phyloP scores from a whole-genome alignment of 768 basidiomycete genomes.

The Lactarius hatsudake region DNA sequence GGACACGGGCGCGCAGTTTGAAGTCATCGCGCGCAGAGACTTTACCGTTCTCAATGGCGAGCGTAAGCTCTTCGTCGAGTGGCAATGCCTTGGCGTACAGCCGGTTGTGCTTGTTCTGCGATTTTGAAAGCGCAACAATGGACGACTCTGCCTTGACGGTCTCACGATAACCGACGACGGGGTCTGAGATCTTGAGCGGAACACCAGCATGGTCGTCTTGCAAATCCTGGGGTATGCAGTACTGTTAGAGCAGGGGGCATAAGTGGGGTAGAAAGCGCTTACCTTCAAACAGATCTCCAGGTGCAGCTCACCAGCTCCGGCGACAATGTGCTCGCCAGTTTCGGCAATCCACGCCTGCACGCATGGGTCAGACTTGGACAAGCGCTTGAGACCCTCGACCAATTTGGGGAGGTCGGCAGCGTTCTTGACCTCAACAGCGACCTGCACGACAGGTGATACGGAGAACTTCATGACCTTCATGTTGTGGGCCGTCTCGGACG shows the following conservation, averaged over 20 bases:
- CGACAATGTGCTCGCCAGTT: slow-evolving; percentile 97
- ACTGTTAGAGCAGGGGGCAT: slow-evolving; percentile 3
- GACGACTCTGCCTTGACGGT: slow-evolving; percentile 95
- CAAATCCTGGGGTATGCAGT: slow-evolving; percentile 65
- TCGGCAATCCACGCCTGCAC: slow-evolving; percentile 93
- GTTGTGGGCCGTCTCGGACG: slow-evolving; percentile 98
- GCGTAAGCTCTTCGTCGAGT: slow-evolving; percentile 89
- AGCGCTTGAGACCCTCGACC: slow-evolving; percentile 99
- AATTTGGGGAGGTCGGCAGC: slow-evolving; percentile 98
- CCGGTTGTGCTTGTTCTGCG: slow-evolving; percentile 99
- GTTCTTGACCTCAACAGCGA: slow-evolving; percentile 99
- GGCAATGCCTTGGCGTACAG: slow-evolving; percentile 92
- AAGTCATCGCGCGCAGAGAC: slow-evolving; percentile 93
- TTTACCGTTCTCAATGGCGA: slow-evolving; percentile 86
- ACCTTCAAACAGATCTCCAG: slow-evolving; percentile 99
- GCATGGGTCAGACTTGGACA: slow-evolving; percentile 99
- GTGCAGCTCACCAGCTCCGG: slow-evolving; percentile 98
- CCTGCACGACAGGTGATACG: slow-evolving; percentile 98
- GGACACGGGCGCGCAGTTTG: slow-evolving; percentile 90
- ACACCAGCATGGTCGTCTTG: slow-evolving; percentile 99
- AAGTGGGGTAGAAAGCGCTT: slow-evolving; percentile 10
- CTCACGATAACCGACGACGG: slow-evolving; percentile 97
- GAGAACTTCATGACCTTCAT: slow-evolving; percentile 99
- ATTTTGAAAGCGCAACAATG: slow-evolving; percentile 96
- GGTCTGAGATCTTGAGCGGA: slow-evolving; percentile 96